phyloP scores from a whole-genome alignment of 2,329 filamentous ascomycete species.

The Nannizziopsis barbatae region DNA sequence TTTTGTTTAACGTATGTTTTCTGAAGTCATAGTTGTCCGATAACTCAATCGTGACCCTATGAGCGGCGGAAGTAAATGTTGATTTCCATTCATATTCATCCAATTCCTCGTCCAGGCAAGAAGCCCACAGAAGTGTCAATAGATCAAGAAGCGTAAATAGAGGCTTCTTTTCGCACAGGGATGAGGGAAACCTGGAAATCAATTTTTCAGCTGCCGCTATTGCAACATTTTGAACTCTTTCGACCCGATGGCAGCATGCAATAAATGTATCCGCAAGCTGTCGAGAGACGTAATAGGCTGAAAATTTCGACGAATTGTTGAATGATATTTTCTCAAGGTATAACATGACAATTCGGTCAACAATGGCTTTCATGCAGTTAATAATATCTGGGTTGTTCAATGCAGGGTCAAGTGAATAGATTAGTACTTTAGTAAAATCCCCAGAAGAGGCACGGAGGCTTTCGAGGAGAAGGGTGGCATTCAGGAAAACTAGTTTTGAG shows the following conservation, averaged over 20 bases:
- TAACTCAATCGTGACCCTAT: slow-evolving; percentile 73
- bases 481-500: slow-evolving; percentile 81
- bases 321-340: slow-evolving; percentile 67
- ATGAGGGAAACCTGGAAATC: slow-evolving; percentile 72
- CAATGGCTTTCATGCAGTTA: slow-evolving; percentile 52
- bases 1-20: slow-evolving; percentile 62
- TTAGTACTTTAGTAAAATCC: slow-evolving; percentile 78
- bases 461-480: slow-evolving; percentile 81
- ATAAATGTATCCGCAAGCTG: slow-evolving; percentile 79
- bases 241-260: slow-evolving; percentile 85
- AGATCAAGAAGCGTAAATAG: slow-evolving; percentile 88
- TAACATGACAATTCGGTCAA: slow-evolving; percentile 59
- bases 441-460: slow-evolving; percentile 74
- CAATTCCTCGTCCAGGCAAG: slow-evolving; percentile 85
- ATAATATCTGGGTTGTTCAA: slow-evolving; percentile 52
- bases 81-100: slow-evolving; percentile 85
- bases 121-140: slow-evolving; percentile 86
- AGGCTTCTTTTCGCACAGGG: slow-evolving; percentile 78
- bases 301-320: slow-evolving; percentile 64
- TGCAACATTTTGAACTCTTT: slow-evolving; percentile 80
- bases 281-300: slow-evolving; percentile 79
- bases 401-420: slow-evolving; percentile 90
- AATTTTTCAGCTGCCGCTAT: slow-evolving; percentile 74
- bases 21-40: slow-evolving; percentile 85
- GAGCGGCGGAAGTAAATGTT: slow-evolving; percentile 64